Base-by-base conservation (phyloP, 495 filamentous ascomycete genomes). In the Penicillium samsonianum region DNA sequence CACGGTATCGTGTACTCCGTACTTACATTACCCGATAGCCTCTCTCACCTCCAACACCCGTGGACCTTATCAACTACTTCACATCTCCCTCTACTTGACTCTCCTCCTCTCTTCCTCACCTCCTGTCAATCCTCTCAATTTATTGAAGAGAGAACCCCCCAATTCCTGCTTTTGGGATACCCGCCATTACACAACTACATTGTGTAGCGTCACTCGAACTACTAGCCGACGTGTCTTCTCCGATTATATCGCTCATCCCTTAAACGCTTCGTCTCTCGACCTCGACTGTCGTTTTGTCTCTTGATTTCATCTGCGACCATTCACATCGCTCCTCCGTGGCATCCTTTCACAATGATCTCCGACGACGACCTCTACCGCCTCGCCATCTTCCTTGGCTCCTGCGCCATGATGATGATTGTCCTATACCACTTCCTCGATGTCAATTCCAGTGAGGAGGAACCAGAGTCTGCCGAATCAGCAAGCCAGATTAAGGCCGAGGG, bases 381-480 rank as follows among this genome's bases (percentile, higher is more conserved):
- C 22, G 92, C 94, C 73, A 86, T 96, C 69, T 93, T 96, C 74
- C 89, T 98, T 55, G 94, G 95, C 75, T 91, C 86, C 41, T 81
- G 87, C 31, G 84, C 94, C 64, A 94, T 97, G 92, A 83, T 96
- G 52, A 84, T 99, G 61, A 96, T 96, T 46, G 85, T 98, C 43
- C 75, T 96, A 19, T 98, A 98, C 81, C 91, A 96, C 77, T 98
- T 95, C 80, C 87, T 99, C 64, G 92, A 97, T 67, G 85, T 97
- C 79, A 98, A 98, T 71, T 85, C 92, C 33, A 75, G 80, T 58
- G 84, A 90, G 44, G 80, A 82, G 25, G 65, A 64, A 25, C 16
- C 53, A 25, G 47, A 65, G 17, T 35, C 59, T 3, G 41, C 62
- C 17, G 26, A 61, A 23, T 23, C 61, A 57, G 41, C 63, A 14